A percentile compares a stretch with the other conserved stretches of the same genome.
Evolutionary conservation across 306 rosid genomes (phyloP).

Genomic region (Citrullus mucosospermus): DNA sequence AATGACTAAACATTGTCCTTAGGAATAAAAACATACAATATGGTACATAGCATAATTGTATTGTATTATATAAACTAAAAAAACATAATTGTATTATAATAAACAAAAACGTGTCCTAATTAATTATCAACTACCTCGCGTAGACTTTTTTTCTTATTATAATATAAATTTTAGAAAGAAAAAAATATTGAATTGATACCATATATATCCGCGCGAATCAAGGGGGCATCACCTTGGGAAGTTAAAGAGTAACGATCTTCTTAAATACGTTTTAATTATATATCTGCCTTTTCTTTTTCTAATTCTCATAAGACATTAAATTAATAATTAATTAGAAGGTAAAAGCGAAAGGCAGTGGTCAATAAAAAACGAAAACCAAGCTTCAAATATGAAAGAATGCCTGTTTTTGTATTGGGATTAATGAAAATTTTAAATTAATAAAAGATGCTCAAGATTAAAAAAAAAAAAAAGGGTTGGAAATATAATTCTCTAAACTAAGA

Average conservation of each 20-base stretch:
- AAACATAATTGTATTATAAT: background rate
- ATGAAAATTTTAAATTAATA: background rate
- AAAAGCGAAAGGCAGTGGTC: background rate
- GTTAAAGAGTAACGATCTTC: background rate
- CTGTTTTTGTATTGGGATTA: slow-evolving; percentile 4
- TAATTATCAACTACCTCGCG: background rate
- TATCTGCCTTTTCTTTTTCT: background rate
- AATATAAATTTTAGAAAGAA: background rate
- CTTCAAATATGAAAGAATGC: background rate
- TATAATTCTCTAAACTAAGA: background rate
- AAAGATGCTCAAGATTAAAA: background rate
- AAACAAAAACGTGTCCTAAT: background rate
- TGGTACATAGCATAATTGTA: background rate
- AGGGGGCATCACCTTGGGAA: slow-evolving; percentile 8
- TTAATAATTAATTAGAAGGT: background rate
- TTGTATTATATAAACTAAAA: background rate
- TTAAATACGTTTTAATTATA: background rate
- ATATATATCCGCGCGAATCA: slow-evolving; percentile 2
- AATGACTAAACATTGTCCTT: background rate
- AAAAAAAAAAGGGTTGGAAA: background rate
- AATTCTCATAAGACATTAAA: background rate
- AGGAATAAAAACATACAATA: background rate
- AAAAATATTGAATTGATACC: background rate
- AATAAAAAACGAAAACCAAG: background rate
- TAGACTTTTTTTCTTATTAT: background rate